Evolutionary conservation across 2,329 filamentous ascomycete species (phyloP).

Genomic region (Cladosporium austrohemisphaericum): DNA sequence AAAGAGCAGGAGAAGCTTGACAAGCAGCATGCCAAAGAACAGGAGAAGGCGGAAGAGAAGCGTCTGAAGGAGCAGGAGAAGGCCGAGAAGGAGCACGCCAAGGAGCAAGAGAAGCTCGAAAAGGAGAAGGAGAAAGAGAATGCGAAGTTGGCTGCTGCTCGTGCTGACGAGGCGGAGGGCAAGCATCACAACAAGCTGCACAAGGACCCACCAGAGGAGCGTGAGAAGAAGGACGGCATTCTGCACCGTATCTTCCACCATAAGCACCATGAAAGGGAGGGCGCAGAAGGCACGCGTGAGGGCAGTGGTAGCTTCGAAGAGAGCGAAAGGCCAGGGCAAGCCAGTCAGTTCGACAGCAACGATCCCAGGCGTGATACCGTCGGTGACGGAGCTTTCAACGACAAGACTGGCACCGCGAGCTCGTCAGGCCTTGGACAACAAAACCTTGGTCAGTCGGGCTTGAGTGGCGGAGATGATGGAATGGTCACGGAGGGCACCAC

Average conservation of each 20-base stretch:
- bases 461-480: constrained; percentile 16
- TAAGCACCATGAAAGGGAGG: constrained; percentile 22
- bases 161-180: constrained; percentile 1
- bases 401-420: neutral
- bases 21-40: constrained; percentile 16
- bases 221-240: constrained; percentile 31
- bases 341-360: neutral
- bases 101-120: constrained; percentile 5
- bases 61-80: constrained; percentile 34
- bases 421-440: neutral
- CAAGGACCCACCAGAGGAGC: constrained; percentile 38
- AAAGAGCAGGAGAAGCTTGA: constrained; percentile 22
- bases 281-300: neutral
- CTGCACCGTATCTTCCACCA: constrained; percentile 29
- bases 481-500: constrained; percentile 38
- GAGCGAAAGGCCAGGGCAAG: constrained; percentile 2
- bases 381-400: neutral
- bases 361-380: neutral
- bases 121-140: constrained; percentile 13
- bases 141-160: constrained; percentile 2
- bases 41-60: constrained; percentile 22
- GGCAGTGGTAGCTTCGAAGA: neutral
- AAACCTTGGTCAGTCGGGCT: neutral
- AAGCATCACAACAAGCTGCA: constrained; percentile 36
- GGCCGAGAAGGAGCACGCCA: constrained; percentile 22